Base-by-base conservation (phyloP, 345 rosid species). In the Moricandia moricandioides region DNA sequence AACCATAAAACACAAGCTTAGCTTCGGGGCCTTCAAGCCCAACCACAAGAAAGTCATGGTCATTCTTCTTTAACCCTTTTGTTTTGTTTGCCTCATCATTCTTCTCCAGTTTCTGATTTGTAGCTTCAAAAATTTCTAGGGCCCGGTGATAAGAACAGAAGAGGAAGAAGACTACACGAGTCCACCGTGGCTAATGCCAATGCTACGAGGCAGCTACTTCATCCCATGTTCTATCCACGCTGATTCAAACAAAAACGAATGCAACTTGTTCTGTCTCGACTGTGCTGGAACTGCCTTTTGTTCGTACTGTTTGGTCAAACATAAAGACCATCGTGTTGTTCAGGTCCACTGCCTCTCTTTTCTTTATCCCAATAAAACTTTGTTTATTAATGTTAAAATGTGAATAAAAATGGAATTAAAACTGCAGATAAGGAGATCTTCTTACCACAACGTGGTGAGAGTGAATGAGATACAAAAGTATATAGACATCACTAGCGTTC, bases 371-470 rank as follows among this genome's bases (percentile, higher is more conserved):
- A 4, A 37, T 6, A 40, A 8, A 40, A n/a, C 2, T 14, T 47
- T 8, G 7, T 37, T 26, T 31, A 6, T 14, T 14, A 8, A 7
- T 52, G 18, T 6, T n/a, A 47, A 51, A 16, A 71, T 60, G 58
- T 58, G 3, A 56, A 29, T 4, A 13, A 58, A 43, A 43, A 10
- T 43, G 31, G 39, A 10, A 40, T 70, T 37, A n/a, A 2, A 56
- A 12, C n/a, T 27, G 16, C 89, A 92, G 98, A 92, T 92, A 81
- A 75, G 98, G 72, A 84, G 98, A 74, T 92, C 98, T 13, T 92
- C 98, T 1, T 92, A 92, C 87, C 96, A 92, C 30, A 88, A 92
- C 89, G 98, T 90, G 78, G 94, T 92, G 75, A 83, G 98, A 55
- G 96, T 92, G 64, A 90, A 87, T 62, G 98, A 92, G 82, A 92